Percentiles rank a stretch among this genome's conserved stretches.
Conservation (phyloP, 78 protist genomes). For the Diacronema lutheri region DNA sequence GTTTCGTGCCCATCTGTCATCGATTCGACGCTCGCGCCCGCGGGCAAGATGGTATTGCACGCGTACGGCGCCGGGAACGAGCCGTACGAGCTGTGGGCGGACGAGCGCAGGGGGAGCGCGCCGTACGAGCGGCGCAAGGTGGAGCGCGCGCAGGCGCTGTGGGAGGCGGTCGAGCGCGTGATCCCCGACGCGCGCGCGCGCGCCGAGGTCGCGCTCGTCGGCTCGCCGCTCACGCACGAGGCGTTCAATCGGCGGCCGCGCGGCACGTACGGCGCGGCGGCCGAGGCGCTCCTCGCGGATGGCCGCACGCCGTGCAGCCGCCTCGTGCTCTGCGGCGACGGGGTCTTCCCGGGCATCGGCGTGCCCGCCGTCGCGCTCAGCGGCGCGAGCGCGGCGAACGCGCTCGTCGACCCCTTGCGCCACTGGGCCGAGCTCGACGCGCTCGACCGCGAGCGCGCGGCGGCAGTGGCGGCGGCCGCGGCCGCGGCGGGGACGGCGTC, state of each 20-base stretch:
- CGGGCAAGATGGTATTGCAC: not conserved
- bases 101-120: too few relatives aligned
- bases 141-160: not conserved
- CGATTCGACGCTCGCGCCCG: not conserved
- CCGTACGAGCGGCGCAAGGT: not conserved
- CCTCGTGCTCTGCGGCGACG: not conserved
- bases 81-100: not conserved
- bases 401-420: too few relatives aligned
- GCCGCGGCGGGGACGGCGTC: too few relatives aligned
- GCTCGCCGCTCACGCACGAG: not conserved
- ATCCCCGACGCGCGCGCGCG: not conserved
- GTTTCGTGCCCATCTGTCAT: not conserved
- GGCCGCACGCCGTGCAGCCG: not conserved
- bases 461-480: too few relatives aligned
- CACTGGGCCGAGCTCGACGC: too few relatives aligned
- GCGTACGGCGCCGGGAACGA: not conserved
- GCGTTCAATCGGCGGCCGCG: not conserved
- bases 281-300: not conserved
- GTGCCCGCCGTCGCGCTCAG: not conserved
- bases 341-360: not conserved
- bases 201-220: not conserved
- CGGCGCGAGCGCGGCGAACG: too few relatives aligned
- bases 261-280: not conserved
- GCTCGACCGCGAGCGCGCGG: too few relatives aligned
- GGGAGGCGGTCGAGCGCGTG: not conserved